Evolutionary conservation across 306 rosid species (phyloP).

Genomic region (Prinsepia uniflora): DNA sequence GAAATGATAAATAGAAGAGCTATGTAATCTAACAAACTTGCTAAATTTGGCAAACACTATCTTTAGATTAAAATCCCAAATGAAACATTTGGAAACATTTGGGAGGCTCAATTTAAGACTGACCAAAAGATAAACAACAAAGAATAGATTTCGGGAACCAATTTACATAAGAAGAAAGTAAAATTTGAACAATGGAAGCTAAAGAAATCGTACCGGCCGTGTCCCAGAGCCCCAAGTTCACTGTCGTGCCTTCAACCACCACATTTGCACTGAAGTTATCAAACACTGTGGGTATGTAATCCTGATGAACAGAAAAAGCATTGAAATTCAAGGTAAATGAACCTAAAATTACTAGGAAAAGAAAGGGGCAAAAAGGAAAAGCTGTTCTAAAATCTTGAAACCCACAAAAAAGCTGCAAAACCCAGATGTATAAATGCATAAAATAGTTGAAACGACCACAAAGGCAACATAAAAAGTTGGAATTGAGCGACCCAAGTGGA

Average conservation of each 20-base stretch:
- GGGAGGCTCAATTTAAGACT: neutral
- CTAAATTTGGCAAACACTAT: slow-evolving; percentile 16
- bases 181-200: slow-evolving; percentile 1
- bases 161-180: neutral
- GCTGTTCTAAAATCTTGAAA: slow-evolving; percentile 17
- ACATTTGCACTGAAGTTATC: slow-evolving; percentile 97
- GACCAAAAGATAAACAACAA: neutral
- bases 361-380: slow-evolving; percentile 2
- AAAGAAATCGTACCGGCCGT: slow-evolving; percentile 62
- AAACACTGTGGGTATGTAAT: slow-evolving; percentile 85
- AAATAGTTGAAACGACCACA: slow-evolving; percentile 14
- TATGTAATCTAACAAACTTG: slow-evolving; percentile 19
- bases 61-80: slow-evolving; percentile 2
- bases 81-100: slow-evolving; percentile 1
- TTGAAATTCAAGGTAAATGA: neutral
- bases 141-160: neutral
- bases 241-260: slow-evolving; percentile 77
- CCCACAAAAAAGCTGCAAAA: slow-evolving; percentile 32
- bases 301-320: slow-evolving; percentile 42
- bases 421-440: slow-evolving; percentile 23
- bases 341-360: neutral
- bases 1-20: slow-evolving; percentile 20
- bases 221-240: slow-evolving; percentile 92
- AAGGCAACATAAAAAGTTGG: neutral
- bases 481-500: slow-evolving; percentile 32